These are phyloP conservation scores for Auxenochlorella pyrenoidosa DNA, from an alignment of 139 green algal genomes.

Conservation along the genomic window DNA sequence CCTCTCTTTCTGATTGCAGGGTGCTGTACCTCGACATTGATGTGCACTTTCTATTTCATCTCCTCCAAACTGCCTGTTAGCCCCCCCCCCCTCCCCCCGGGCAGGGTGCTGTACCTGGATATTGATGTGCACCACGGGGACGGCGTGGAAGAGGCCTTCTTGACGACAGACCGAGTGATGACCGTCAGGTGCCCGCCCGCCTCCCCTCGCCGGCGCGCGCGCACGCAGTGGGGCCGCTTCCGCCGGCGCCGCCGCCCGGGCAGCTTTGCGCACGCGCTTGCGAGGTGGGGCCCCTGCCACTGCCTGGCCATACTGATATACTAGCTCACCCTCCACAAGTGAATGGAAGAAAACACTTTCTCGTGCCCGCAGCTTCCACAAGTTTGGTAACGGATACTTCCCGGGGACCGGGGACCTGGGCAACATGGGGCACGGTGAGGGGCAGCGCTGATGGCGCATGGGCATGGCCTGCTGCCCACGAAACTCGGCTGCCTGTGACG, in stretches of 20 bases:
- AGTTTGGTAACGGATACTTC: constrained; percentile 93
- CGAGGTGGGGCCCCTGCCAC: too few relatives aligned
- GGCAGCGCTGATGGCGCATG: too few relatives aligned
- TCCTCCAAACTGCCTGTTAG: too few relatives aligned
- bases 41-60: too few relatives aligned
- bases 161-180: constrained; percentile 66
- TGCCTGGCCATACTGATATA: too few relatives aligned
- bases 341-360: background rate
- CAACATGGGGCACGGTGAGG: constrained; percentile 78
- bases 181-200: constrained; percentile 30
- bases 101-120: constrained; percentile 74
- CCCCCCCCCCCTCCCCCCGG: too few relatives aligned
- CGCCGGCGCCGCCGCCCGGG: too few relatives aligned
- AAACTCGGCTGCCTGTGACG: too few relatives aligned
- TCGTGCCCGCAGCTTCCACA: constrained; percentile 77
- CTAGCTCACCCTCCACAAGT: background rate
- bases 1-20: background rate
- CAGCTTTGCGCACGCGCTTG: too few relatives aligned
- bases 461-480: too few relatives aligned
- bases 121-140: constrained; percentile 92
- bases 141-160: constrained; percentile 90
- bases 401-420: constrained; percentile 91
- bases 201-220: background rate
- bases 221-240: too few relatives aligned
- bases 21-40: too few relatives aligned